Percentiles rank a stretch among this genome's conserved stretches.
Conservation (phyloP, 1,139 yeast species). For the Nadsonia commutata region DNA sequence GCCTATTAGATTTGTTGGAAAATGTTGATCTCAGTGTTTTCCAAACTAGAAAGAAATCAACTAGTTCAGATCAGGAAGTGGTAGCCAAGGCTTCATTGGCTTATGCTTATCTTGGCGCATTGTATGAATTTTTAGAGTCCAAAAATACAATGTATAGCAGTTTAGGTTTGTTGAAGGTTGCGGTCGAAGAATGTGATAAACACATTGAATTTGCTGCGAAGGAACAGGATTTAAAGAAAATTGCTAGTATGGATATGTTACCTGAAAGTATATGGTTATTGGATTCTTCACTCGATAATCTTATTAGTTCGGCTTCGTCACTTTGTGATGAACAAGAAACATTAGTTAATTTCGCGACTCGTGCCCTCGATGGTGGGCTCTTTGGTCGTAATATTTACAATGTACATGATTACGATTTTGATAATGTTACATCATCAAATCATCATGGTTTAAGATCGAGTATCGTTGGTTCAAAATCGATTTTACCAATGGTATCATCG, state of each 20-base stretch:
- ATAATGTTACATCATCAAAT: background rate
- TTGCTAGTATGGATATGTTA: background rate
- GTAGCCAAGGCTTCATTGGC: slow-evolving; percentile 5
- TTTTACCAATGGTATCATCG: background rate
- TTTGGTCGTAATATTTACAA: background rate
- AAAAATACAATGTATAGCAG: slow-evolving; percentile 64
- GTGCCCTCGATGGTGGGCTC: background rate
- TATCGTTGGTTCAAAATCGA: background rate
- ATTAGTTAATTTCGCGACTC: background rate
- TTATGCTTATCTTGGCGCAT: slow-evolving; percentile 11
- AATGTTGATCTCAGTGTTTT: background rate
- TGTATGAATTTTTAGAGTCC: slow-evolving; percentile 58
- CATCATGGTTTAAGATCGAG: background rate
- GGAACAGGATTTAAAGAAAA: background rate
- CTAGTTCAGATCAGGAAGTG: background rate
- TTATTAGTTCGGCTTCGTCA: background rate
- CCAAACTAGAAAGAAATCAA: background rate
- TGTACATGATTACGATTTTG: background rate
- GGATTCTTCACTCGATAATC: background rate
- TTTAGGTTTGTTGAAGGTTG: slow-evolving; percentile 45
- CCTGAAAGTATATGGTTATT: background rate
- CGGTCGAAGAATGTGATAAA: slow-evolving; percentile 23
- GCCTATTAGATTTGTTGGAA: slow-evolving; percentile 1
- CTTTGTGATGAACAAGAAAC: background rate
- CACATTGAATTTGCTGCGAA: background rate